Evolutionary conservation across 306 rosid genomes (phyloP).

Genomic region (Vigna nakashimae): DNA sequence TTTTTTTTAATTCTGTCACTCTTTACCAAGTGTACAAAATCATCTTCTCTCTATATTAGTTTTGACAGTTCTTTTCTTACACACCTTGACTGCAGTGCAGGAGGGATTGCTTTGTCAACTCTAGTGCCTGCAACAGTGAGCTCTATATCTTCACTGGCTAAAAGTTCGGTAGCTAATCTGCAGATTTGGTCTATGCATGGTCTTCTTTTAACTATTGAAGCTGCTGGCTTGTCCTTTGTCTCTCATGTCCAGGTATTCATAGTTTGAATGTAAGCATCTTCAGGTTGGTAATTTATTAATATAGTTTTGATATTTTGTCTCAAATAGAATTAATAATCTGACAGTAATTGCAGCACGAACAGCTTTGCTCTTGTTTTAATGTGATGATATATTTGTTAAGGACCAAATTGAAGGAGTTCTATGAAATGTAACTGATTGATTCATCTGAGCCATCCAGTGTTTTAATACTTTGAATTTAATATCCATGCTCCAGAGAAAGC

Average conservation of each 20-base stretch:
- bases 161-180: slow-evolving; percentile 79
- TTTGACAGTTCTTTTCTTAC: slow-evolving; percentile 45
- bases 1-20: not conserved
- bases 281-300: slow-evolving; percentile 24
- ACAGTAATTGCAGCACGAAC: slow-evolving; percentile 25
- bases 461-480: not conserved
- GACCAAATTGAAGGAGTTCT: not conserved
- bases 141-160: slow-evolving; percentile 81
- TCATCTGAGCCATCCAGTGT: slow-evolving; percentile 32
- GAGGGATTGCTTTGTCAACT: slow-evolving; percentile 97
- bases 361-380: slow-evolving; percentile 26
- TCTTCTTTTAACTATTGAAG: slow-evolving; percentile 93
- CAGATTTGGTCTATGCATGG: slow-evolving; percentile 99
- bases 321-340: slow-evolving; percentile 36
- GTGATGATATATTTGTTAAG: slow-evolving; percentile 35
- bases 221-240: slow-evolving; percentile 96
- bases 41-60: slow-evolving; percentile 2
- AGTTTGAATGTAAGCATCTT: slow-evolving; percentile 37
- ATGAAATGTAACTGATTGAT: slow-evolving; percentile 28
- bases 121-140: slow-evolving; percentile 94
- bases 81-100: slow-evolving; percentile 83
- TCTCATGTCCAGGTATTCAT: slow-evolving; percentile 93
- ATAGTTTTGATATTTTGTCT: slow-evolving; percentile 12
- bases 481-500: slow-evolving; percentile 1
- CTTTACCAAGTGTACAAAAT: not conserved